These are phyloP conservation scores for Brassica napus DNA, from an alignment of 345 rosid genomes.

Conservation along the genomic window DNA sequence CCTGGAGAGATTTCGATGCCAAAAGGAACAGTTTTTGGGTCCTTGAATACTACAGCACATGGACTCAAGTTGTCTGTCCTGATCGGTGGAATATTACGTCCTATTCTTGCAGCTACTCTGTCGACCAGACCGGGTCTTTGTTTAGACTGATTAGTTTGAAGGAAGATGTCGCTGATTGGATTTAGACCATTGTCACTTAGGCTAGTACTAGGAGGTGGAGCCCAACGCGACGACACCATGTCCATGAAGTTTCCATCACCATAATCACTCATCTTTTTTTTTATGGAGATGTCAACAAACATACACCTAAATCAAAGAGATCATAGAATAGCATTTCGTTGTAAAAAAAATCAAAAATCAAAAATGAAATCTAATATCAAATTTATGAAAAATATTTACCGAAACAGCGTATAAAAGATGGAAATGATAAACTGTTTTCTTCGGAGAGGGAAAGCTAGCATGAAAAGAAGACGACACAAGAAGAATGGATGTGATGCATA, in stretches of 20 bases:
- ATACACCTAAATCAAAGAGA: background rate
- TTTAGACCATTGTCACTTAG: conserved; percentile 15
- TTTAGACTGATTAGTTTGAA: background rate
- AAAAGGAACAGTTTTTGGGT: background rate
- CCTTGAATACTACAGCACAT: background rate
- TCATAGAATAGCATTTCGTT: no score
- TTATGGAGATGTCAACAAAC: background rate
- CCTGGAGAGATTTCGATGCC: conserved; percentile 15
- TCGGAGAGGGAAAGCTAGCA: background rate
- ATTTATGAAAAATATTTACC: background rate
- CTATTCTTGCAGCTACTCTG: conserved; percentile 16
- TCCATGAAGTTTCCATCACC: conserved; percentile 11
- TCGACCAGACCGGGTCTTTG: conserved; percentile 16
- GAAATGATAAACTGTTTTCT: background rate
- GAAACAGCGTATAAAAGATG: background rate
- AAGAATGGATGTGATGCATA: background rate
- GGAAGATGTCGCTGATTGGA: conserved; percentile 8
- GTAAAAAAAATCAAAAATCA: no score
- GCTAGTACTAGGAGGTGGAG: conserved; percentile 16
- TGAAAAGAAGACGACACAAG: background rate
- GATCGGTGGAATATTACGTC: background rate
- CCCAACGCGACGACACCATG: background rate
- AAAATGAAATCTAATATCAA: background rate
- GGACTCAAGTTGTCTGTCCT: background rate
- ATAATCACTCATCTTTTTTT: background rate